Percentiles rank a stretch among this genome's conserved stretches.
phyloP scores from a whole-genome alignment of 108 stramenopile genomes.

The Skeletonema menzelii region DNA sequence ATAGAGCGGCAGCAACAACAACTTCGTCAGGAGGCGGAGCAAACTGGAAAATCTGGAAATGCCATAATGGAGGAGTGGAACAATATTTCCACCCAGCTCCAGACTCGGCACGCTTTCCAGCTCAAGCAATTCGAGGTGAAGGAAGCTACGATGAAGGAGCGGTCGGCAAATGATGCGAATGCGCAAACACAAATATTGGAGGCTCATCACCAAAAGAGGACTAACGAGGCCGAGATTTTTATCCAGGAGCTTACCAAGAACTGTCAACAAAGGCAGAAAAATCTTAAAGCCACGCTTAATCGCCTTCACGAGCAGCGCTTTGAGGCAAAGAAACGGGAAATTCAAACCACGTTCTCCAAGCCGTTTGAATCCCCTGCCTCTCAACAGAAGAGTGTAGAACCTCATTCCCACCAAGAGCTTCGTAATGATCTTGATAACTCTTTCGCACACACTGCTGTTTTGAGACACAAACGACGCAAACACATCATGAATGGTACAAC shows the following conservation, averaged over 20 bases:
- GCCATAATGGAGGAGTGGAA: constrained; percentile 56
- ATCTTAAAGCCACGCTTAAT: constrained; percentile 43
- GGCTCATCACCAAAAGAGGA: constrained; percentile 55
- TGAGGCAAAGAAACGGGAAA: constrained; percentile 24
- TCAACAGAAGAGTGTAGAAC: not conserved
- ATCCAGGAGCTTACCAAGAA: constrained; percentile 41
- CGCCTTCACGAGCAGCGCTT: constrained; percentile 55
- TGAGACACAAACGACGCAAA: constrained; percentile 75
- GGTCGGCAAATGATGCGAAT: constrained; percentile 47
- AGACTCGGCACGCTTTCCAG: constrained; percentile 56
- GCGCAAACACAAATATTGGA: constrained; percentile 51
- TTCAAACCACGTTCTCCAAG: not conserved
- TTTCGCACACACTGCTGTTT: constrained; percentile 41
- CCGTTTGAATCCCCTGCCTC: not conserved
- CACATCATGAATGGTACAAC: constrained; percentile 48
- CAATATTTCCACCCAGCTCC: constrained; percentile 42
- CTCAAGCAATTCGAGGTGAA: constrained; percentile 54
- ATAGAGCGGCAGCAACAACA: constrained; percentile 38
- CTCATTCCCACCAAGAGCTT: not conserved
- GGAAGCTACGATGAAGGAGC: constrained; percentile 55
- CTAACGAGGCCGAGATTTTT: constrained; percentile 40
- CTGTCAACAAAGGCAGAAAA: constrained; percentile 47
- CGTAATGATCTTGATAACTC: constrained; percentile 2
- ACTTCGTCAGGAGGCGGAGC: constrained; percentile 55
- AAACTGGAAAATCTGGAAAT: constrained; percentile 36